Conservation (phyloP, 768 basidiomycete genomes). For the Pleurotus ostreatus region DNA sequence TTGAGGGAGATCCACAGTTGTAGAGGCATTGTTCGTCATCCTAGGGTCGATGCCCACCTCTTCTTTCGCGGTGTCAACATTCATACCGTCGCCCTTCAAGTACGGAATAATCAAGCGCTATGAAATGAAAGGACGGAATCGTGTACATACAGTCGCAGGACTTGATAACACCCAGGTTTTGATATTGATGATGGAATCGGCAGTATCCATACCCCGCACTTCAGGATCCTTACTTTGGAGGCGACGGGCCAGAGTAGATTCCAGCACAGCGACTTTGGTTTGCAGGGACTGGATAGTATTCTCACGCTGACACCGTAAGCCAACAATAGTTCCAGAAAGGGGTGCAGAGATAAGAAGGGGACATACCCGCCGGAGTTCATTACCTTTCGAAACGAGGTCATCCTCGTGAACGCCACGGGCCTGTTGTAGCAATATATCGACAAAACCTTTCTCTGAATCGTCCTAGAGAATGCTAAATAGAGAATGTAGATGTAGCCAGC, state of each 20-base stretch:
- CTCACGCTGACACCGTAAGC: constrained; percentile 37
- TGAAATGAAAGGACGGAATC: background rate
- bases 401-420: constrained; percentile 48
- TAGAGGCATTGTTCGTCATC: too few species aligned
- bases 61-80: background rate
- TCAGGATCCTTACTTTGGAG: constrained; percentile 33
- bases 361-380: constrained; percentile 52
- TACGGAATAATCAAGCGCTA: too few species aligned
- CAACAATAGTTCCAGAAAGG: constrained; percentile 8
- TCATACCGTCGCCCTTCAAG: background rate
- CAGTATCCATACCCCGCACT: constrained; percentile 11
- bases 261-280: constrained; percentile 39
- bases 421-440: constrained; percentile 37
- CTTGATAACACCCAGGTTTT: constrained; percentile 26
- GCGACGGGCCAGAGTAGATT: constrained; percentile 40
- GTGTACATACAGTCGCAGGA: background rate
- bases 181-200: constrained; percentile 36
- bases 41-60: background rate
- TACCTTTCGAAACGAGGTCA: constrained; percentile 47
- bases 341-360: background rate
- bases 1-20: too few species aligned
- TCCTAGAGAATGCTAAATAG: constrained; percentile 27
- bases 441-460: constrained; percentile 46
- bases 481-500: background rate
- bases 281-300: constrained; percentile 39